Evolutionary conservation across 2,329 filamentous ascomycete genomes (phyloP).

Genomic region (Monosporascus sp.): DNA sequence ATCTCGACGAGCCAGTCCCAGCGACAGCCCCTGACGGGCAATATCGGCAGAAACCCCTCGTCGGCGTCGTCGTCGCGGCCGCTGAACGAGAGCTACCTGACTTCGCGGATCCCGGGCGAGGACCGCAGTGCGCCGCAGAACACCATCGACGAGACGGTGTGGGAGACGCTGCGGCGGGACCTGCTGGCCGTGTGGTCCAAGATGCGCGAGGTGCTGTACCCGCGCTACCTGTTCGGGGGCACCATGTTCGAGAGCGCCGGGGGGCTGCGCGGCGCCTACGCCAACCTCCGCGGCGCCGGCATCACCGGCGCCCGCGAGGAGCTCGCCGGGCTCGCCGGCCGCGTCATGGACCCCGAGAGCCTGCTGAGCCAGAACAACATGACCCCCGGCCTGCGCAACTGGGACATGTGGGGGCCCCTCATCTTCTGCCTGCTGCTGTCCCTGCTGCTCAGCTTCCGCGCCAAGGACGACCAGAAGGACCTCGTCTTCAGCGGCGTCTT

Average conservation of each 20-base stretch:
- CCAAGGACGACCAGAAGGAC: slow-evolving; percentile 74
- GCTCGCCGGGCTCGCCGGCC: slow-evolving; percentile 54
- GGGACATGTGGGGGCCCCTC: slow-evolving; percentile 96
- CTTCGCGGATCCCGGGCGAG: slow-evolving; percentile 84
- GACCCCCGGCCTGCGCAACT: slow-evolving; percentile 87
- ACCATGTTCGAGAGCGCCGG: slow-evolving; percentile 55
- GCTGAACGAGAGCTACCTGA: slow-evolving; percentile 76
- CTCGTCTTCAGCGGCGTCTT: slow-evolving; percentile 94
- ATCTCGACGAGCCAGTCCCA: slow-evolving; percentile 60
- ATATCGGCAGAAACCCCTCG: slow-evolving; percentile 55
- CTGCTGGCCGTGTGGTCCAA: slow-evolving; percentile 94
- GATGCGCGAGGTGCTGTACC: slow-evolving; percentile 94
- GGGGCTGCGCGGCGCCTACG: slow-evolving; percentile 56
- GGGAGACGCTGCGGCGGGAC: slow-evolving; percentile 93
- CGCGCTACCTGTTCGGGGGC: slow-evolving; percentile 80
- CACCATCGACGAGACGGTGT: slow-evolving; percentile 95
- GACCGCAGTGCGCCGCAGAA: slow-evolving; percentile 84
- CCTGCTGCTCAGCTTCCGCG: slow-evolving; percentile 79
- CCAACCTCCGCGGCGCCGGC: slow-evolving; percentile 54
- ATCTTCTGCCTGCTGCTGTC: slow-evolving; percentile 90
- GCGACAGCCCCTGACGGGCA: slow-evolving; percentile 76
- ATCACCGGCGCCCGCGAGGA: slow-evolving; percentile 57
- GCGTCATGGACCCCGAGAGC: slow-evolving; percentile 59
- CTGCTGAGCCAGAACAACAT: slow-evolving; percentile 62
- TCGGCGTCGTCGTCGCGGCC: slow-evolving; percentile 48